Evolutionary conservation across 148 eudicot genomes (phyloP).

Genomic region (Chenopodium album): DNA sequence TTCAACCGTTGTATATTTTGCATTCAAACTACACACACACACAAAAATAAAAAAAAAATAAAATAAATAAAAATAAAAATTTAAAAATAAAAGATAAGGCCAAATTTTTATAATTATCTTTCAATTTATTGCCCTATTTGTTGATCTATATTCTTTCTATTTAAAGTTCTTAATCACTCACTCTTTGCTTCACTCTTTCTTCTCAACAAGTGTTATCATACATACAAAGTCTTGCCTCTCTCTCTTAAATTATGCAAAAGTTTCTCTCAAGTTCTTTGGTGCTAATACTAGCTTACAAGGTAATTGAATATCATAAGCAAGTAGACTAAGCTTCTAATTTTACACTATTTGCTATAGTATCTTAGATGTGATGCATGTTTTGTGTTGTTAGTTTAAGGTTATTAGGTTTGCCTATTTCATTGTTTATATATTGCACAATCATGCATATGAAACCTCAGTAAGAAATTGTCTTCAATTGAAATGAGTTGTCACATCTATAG

Average conservation of each 20-base stretch:
- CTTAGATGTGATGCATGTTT: neutral
- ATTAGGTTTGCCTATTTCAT: too few relatives aligned
- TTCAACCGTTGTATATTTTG: slow-evolving; percentile 20
- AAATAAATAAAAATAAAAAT: too few relatives aligned
- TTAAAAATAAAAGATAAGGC: neutral
- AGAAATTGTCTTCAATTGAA: too few relatives aligned
- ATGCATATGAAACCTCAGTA: too few relatives aligned
- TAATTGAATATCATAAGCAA: neutral
- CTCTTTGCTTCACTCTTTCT: neutral
- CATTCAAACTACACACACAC: slow-evolving; percentile 5
- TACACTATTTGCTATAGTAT: neutral
- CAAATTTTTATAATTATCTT: too few relatives aligned
- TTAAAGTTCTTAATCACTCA: neutral
- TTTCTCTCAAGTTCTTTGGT: neutral
- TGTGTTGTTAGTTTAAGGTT: neutral
- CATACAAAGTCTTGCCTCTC: neutral
- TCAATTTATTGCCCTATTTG: neutral
- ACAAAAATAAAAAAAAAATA: neutral
- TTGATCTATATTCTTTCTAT: neutral
- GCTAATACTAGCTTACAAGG: neutral
- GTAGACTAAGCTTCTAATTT: too few relatives aligned
- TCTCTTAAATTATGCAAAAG: neutral
- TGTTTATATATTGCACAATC: too few relatives aligned
- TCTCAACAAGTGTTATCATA: neutral
- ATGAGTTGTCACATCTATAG: too few relatives aligned